phyloP scores from a whole-genome alignment of 1,284 basidiomycete genomes.

The Coniferiporia sulphurascens region DNA sequence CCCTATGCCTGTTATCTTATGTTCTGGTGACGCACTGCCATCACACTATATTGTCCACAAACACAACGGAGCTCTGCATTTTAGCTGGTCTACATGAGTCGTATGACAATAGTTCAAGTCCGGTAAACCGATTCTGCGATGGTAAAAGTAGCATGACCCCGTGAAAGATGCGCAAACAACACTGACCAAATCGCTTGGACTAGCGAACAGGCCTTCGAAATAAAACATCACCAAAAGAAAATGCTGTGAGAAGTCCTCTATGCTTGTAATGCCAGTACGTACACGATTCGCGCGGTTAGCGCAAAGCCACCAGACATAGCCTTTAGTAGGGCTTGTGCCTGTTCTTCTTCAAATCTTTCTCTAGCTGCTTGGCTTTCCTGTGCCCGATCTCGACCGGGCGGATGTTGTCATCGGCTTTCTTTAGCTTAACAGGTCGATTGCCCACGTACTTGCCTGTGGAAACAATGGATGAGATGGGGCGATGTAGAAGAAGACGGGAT shows the following conservation, averaged over 20 bases:
- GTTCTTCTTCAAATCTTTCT: conserved; percentile 80
- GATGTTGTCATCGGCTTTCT: conserved; percentile 82
- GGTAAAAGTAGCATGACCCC: neutral
- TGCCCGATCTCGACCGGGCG: conserved; percentile 92
- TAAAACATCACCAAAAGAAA: neutral
- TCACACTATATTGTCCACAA: neutral
- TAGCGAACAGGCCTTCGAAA: neutral
- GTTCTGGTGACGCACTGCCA: conserved; percentile 4
- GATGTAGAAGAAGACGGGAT: neutral
- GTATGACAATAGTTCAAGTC: too few relatives aligned
- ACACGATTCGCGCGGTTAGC: conserved; percentile 1
- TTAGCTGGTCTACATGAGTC: neutral
- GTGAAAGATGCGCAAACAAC: neutral
- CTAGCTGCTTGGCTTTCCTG: conserved; percentile 78
- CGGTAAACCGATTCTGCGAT: neutral
- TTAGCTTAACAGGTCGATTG: conserved; percentile 88
- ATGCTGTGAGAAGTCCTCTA: conserved; percentile 16
- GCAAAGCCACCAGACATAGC: neutral
- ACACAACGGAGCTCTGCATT: neutral
- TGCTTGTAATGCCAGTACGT: conserved; percentile 9
- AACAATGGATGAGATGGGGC: conserved; percentile 8
- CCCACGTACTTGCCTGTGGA: conserved; percentile 90
- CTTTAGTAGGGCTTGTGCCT: conserved; percentile 21
- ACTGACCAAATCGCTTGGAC: conserved; percentile 9
- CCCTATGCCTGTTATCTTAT: conserved; percentile 7